These are phyloP conservation scores for Zangia roseola DNA, from an alignment of 768 basidiomycete genomes.

Conservation along the genomic window DNA sequence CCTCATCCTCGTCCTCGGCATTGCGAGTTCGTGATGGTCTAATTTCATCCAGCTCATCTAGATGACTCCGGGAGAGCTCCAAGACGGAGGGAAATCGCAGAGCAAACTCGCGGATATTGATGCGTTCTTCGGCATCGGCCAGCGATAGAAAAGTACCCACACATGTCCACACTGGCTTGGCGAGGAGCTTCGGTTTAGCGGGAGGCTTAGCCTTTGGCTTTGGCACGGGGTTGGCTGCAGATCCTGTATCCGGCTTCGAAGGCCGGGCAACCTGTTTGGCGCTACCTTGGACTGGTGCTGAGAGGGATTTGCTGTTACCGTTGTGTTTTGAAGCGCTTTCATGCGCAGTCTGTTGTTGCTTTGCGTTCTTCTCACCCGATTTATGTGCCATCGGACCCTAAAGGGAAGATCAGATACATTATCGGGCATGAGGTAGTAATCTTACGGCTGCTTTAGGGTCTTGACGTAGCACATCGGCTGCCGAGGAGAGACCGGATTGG, in stretches of 20 bases:
- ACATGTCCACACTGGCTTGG: slow-evolving; percentile 50
- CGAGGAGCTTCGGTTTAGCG: slow-evolving; percentile 40
- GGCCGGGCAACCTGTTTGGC: slow-evolving; percentile 6
- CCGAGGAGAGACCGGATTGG: slow-evolving; percentile 38
- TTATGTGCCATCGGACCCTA: slow-evolving; percentile 31
- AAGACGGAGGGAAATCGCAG: slow-evolving; percentile 58
- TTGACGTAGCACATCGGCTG: slow-evolving; percentile 35
- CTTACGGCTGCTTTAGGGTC: slow-evolving; percentile 35
- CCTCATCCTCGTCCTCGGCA: slow-evolving; percentile 38
- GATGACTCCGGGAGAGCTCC: slow-evolving; percentile 47
- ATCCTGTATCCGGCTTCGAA: slow-evolving; percentile 7
- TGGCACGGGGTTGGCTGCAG: slow-evolving; percentile 18
- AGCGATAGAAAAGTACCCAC: slow-evolving; percentile 44
- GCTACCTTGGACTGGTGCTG: slow-evolving; percentile 10
- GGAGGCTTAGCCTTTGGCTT: slow-evolving; percentile 27
- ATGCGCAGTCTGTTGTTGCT: slow-evolving; percentile 9
- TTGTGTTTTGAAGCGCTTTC: not conserved
- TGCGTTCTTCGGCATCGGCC: slow-evolving; percentile 54
- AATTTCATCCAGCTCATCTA: slow-evolving; percentile 66
- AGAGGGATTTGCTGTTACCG: slow-evolving; percentile 6
- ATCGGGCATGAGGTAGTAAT: not conserved
- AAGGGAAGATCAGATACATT: slow-evolving; percentile 9
- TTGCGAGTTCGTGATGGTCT: slow-evolving; percentile 33
- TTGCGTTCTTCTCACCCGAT: slow-evolving; percentile 18
- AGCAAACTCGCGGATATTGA: slow-evolving; percentile 74